Evolutionary conservation across 2,329 filamentous ascomycete species (phyloP).

Genomic region (Coniella lustricola): DNA sequence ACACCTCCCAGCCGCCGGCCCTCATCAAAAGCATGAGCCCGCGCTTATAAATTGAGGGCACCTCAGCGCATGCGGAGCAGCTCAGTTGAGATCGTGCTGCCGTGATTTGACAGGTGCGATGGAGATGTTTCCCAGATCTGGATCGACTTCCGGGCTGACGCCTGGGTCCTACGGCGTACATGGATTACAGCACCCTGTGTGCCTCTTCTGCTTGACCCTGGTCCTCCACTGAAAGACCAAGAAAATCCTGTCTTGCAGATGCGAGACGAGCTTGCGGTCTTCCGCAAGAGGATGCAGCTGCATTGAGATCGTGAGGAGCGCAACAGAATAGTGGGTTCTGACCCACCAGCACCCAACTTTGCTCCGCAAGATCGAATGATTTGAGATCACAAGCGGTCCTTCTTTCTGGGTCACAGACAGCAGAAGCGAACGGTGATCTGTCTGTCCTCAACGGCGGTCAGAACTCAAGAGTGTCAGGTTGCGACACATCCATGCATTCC

Average conservation of each 20-base stretch:
- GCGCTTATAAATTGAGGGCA: constrained; percentile 13
- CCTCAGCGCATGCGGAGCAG: constrained; percentile 13
- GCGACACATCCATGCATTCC: constrained; percentile 8
- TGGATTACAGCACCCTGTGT: too few relatives aligned
- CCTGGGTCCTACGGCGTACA: neutral
- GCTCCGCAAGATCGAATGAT: constrained; percentile 17
- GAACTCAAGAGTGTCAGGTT: neutral
- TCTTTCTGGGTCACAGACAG: constrained; percentile 1
- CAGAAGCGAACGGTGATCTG: neutral
- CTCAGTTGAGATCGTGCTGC: constrained; percentile 11
- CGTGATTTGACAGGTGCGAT: constrained; percentile 16
- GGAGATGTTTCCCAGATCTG: constrained; percentile 15
- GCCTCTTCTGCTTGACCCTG: neutral
- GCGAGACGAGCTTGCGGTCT: neutral
- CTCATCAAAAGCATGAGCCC: constrained; percentile 5
- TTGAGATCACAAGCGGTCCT: constrained; percentile 14
- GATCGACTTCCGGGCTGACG: constrained; percentile 4
- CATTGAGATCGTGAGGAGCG: neutral
- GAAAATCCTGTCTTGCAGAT: constrained; percentile 4
- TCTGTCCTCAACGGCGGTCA: neutral
- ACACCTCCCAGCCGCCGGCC: neutral
- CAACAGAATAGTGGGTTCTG: neutral
- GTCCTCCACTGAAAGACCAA: neutral
- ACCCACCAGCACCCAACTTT: constrained; percentile 8
- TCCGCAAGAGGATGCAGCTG: constrained; percentile 1